Conservation (phyloP, 1,284 basidiomycete genomes). For the Grifola frondosa region DNA sequence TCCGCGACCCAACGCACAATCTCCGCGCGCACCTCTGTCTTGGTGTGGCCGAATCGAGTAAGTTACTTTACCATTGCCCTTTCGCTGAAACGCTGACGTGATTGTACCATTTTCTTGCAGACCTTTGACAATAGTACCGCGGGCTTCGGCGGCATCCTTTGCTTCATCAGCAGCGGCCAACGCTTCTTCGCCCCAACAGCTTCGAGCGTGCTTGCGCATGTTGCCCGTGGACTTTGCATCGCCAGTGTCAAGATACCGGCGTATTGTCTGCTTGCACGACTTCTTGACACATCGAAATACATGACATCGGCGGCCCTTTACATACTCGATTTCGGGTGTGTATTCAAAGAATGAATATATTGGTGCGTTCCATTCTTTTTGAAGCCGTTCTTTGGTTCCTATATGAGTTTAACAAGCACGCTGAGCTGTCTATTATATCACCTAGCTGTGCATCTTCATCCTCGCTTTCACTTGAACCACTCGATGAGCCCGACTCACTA, state of each 20-base stretch:
- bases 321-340: conserved; percentile 20
- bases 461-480: too few relatives aligned
- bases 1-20: conserved; percentile 17
- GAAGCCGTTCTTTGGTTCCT: conserved; percentile 16
- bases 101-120: conserved; percentile 15
- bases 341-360: conserved; percentile 35
- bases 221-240: conserved; percentile 36
- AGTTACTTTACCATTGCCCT: conserved; percentile 11
- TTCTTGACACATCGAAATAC: too few relatives aligned
- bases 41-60: conserved; percentile 18
- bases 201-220: conserved; percentile 31
- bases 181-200: conserved; percentile 37
- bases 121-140: conserved; percentile 8
- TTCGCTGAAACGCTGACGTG: conserved; percentile 22
- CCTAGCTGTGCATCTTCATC: too few relatives aligned
- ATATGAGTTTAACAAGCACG: background rate
- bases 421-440: too few relatives aligned
- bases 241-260: conserved; percentile 27
- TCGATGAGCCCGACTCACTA: too few relatives aligned
- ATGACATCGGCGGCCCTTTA: conserved; percentile 26
- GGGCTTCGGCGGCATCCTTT: conserved; percentile 11
- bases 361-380: conserved; percentile 22
- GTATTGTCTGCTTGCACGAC: conserved; percentile 29
- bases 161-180: conserved; percentile 25
- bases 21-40: too few relatives aligned